phyloP scores from a whole-genome alignment of 1,139 yeast species.

The Debaryomyces subglobosus region DNA sequence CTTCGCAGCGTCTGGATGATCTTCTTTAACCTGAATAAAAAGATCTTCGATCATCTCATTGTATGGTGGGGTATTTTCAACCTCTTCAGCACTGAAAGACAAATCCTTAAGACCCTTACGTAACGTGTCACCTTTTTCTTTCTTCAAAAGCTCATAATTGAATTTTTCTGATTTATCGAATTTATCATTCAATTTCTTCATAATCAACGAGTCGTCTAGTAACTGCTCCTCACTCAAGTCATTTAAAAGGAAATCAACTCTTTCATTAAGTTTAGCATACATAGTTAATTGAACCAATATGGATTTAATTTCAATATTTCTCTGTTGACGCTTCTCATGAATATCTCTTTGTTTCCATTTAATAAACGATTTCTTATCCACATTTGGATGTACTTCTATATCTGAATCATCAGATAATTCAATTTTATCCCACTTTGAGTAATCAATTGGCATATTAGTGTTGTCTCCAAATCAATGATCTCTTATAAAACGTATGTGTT shows the following conservation, averaged over 20 bases:
- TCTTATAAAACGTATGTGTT: background rate
- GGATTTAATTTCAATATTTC: slow-evolving; percentile 75
- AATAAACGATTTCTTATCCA: slow-evolving; percentile 89
- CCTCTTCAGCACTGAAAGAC: slow-evolving; percentile 48
- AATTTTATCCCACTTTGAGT: slow-evolving; percentile 96
- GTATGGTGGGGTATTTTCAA: slow-evolving; percentile 75
- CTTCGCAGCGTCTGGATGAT: slow-evolving; percentile 53
- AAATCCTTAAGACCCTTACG: slow-evolving; percentile 50
- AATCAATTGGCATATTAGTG: slow-evolving; percentile 72
- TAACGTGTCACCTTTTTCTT: slow-evolving; percentile 38
- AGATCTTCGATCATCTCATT: slow-evolving; percentile 93
- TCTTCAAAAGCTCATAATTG: slow-evolving; percentile 40
- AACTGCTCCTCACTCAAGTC: slow-evolving; percentile 46
- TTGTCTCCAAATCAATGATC: background rate
- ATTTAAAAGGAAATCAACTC: slow-evolving; percentile 67
- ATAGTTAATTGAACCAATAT: slow-evolving; percentile 72
- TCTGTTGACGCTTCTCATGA: slow-evolving; percentile 85
- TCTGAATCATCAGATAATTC: slow-evolving; percentile 97
- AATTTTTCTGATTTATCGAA: slow-evolving; percentile 64
- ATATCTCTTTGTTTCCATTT: slow-evolving; percentile 97
- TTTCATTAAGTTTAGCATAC: slow-evolving; percentile 72
- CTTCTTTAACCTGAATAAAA: slow-evolving; percentile 68
- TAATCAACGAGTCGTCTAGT: slow-evolving; percentile 39
- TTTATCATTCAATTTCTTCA: slow-evolving; percentile 44
- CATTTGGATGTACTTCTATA: slow-evolving; percentile 96